Evolutionary conservation across 768 basidiomycete genomes (phyloP).

Genomic region (Tricholoma hemisulphureum): DNA sequence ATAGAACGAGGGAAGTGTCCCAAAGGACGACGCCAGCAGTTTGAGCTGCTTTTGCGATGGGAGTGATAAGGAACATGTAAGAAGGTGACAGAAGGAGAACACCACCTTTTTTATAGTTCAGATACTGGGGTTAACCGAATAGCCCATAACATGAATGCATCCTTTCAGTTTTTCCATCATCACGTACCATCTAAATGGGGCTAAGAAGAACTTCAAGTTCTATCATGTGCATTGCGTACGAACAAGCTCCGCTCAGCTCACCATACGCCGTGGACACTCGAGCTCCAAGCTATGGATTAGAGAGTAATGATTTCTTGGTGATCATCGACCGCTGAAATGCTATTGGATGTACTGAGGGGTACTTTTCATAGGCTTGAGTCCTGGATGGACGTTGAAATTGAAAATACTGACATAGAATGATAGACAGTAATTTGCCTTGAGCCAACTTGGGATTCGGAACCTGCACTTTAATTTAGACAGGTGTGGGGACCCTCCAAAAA

Average conservation of each 20-base stretch:
- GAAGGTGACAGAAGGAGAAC: slow-evolving; percentile 55
- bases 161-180: background rate
- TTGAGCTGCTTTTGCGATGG: background rate
- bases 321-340: no score
- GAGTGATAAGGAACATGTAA: slow-evolving; percentile 26
- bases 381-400: no score
- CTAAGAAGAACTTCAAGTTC: background rate
- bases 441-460: no score
- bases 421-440: no score
- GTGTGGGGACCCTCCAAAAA: no score
- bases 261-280: no score
- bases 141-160: slow-evolving; percentile 32
- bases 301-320: no score
- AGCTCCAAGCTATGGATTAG: no score
- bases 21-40: slow-evolving; percentile 36
- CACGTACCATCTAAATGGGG: background rate
- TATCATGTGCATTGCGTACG: background rate
- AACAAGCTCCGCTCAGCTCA: background rate
- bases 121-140: slow-evolving; percentile 23
- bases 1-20: slow-evolving; percentile 48
- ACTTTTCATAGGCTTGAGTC: no score
- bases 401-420: no score
- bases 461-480: no score
- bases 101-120: slow-evolving; percentile 40
- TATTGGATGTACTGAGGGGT: no score